Evolutionary conservation across 305 asterid species (phyloP), one percentile per base, ranked within the genome.

Genomic region (Rubia tinctorum): DNA sequence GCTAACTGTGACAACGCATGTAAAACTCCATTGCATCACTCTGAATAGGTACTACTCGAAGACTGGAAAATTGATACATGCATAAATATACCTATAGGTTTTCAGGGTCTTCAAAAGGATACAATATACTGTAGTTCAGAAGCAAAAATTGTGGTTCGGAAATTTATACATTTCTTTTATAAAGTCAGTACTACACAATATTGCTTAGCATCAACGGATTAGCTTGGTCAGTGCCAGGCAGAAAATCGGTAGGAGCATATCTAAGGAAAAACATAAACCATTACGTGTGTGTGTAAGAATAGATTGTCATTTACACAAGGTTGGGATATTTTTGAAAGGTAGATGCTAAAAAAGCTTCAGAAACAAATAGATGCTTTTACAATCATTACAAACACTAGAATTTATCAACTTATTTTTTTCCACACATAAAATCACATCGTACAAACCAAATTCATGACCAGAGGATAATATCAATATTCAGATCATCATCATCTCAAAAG

Each of bases 31-130:
- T 10, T 6, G 15, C 37, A 59, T 8, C 30, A 59, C 23, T 65
- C 51, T 34, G 68, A 5, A 40, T 8, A 65, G 15, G 25, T 37
- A n/a, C 49, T 27, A 37, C 7, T 39, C 1, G 65, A 22, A 59
- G 15, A 59, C 9, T 0, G 4, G 7, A 18, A 8, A 22, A 40
- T 34, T 18, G 49, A 39, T 37, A 22, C 12, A 37, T 7, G 15
- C 15, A 27, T 15, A 61, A 63, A 20, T 14, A 65, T 39, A 30
- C 14, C 20, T 18, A 65, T 0, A 37, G 17, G 49, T 15, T 65
- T 65, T 39, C 27, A 65, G 69, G 47, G 68, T 34, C 47, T 17
- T 15, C 47, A 65, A 65, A 9, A 64, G 51, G 23, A 65, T 65
- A 0, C n/a, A 64, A 11, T 37, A 8, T n/a, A n/a, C n/a, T n/a